A percentile compares a stretch with the other conserved stretches of the same genome.
Conservation (phyloP, 139 green algal genomes). For the Closterium sp. region DNA sequence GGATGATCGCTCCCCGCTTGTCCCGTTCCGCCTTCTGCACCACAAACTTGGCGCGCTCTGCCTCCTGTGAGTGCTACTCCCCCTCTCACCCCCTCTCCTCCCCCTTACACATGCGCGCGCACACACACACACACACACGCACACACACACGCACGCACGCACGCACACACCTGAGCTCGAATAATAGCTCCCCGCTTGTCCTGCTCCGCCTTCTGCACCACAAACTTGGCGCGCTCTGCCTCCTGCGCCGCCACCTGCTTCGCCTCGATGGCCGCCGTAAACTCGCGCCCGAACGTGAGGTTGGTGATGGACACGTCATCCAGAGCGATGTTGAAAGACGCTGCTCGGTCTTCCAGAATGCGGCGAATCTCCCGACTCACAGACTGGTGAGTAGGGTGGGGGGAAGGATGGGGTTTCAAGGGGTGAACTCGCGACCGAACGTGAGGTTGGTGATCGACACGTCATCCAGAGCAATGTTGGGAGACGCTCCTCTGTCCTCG, state of each 20-base stretch:
- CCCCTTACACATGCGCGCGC: not conserved
- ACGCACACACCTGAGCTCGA: conserved; percentile 63
- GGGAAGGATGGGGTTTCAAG: too few species aligned
- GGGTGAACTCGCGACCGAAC: conserved; percentile 94
- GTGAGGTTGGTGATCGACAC: conserved; percentile 98
- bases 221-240: conserved; percentile 94
- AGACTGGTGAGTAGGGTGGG: conserved; percentile 46
- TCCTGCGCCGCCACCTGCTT: conserved; percentile 95
- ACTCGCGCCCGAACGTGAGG: conserved; percentile 93
- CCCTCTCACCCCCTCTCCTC: too few species aligned
- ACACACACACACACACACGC: not conserved
- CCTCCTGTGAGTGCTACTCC: not conserved
- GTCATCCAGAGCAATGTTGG: conserved; percentile 96
- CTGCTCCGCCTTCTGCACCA: conserved; percentile 91
- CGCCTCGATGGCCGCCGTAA: conserved; percentile 94
- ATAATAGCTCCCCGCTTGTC: conserved; percentile 95
- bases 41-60: not conserved
- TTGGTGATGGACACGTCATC: conserved; percentile 99
- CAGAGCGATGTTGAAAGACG: conserved; percentile 93
- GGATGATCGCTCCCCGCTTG: conserved; percentile 90
- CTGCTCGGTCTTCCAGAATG: conserved; percentile 83
- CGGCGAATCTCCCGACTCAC: conserved; percentile 88
- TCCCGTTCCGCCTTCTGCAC: conserved; percentile 94
- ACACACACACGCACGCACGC: not conserved
- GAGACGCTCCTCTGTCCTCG: conserved; percentile 79